Evolutionary conservation across 768 basidiomycete species (phyloP), one percentile per base, ranked within the genome.

Genomic region (Leccinum variicolor): DNA sequence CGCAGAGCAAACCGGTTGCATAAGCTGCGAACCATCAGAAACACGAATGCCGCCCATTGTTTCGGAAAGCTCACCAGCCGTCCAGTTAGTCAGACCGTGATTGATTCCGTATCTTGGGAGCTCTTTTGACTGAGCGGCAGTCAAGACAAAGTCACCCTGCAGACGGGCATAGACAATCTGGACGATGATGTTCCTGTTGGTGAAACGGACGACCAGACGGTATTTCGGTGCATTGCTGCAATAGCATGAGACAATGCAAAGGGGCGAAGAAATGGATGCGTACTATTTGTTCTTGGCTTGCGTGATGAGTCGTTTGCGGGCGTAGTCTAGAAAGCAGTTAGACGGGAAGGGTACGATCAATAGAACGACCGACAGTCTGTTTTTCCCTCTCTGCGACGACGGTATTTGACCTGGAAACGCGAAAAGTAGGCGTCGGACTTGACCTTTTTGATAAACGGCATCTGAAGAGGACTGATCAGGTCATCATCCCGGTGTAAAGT

Each of bases 211-310:
- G 62, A 98, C 97, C 52, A 98, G 87, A 66, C 95, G 94, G 79
- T 97, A 97, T 79, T 98, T 97, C 55, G 95, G 94, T 39, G 94
- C 92, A 68, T 96, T 96, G 81, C 89, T 91, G 43, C 4, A 29
- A 34, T 25, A 4, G 2, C 1, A 54, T 62, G 48, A 74, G 64
- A 45, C 5, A 23, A 48, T 55, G 26, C 2, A 45, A 9, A 19
- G 29, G 10, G 19, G 46, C 19, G 23, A 26, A 43, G 31, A 21
- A 53, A 33, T 21, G 41, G 17, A 56, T 10, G 76, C 85, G 33
- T 72, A 90, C 89, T 97, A 98, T 82, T 98, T 98, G 87, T 98
- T 98, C 84, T 99, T 99, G 58, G 97, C 94, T 83, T 99, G 97
- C 58, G 92, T 86, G 64, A 98, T 86, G 55, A 99, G 85, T 65